These are phyloP conservation scores for Dentipellis sp. DNA, from an alignment of 768 basidiomycete genomes.

Conservation along the genomic window DNA sequence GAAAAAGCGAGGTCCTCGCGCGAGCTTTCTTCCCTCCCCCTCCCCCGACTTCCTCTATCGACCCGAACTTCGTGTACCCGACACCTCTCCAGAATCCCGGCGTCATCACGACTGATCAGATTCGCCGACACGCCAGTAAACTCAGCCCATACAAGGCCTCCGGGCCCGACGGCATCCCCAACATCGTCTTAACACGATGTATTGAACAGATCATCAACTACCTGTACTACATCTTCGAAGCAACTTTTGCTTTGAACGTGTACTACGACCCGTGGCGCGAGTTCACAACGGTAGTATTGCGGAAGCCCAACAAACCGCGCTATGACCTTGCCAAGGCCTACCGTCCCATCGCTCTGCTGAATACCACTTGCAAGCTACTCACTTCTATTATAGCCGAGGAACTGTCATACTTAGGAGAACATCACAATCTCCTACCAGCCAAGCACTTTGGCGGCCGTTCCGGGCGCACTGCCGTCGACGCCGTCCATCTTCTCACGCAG, in stretches of 20 bases:
- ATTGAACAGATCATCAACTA: slow-evolving; percentile 17
- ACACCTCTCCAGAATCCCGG: neutral
- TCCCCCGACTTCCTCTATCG: neutral
- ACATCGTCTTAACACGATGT: slow-evolving; percentile 23
- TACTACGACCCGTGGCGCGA: slow-evolving; percentile 3
- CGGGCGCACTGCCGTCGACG: neutral
- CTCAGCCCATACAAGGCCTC: slow-evolving; percentile 28
- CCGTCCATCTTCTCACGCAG: slow-evolving; percentile 2
- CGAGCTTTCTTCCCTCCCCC: slow-evolving; percentile 21
- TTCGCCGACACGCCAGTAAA: slow-evolving; percentile 16
- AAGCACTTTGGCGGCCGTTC: slow-evolving; percentile 1
- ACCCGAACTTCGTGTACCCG: slow-evolving; percentile 17
- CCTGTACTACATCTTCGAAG: slow-evolving; percentile 17
- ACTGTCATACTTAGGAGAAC: neutral
- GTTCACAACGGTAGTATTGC: slow-evolving; percentile 9
- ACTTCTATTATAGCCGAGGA: slow-evolving; percentile 4
- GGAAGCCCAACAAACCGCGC: slow-evolving; percentile 15
- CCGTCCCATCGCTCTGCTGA: slow-evolving; percentile 14
- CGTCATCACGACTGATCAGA: slow-evolving; percentile 18
- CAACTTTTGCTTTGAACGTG: neutral
- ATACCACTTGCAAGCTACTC: slow-evolving; percentile 11
- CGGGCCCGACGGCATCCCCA: slow-evolving; percentile 21
- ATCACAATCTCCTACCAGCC: neutral
- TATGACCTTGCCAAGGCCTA: slow-evolving; percentile 14
- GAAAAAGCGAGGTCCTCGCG: slow-evolving; percentile 13